A percentile compares a stretch with the other conserved stretches of the same genome.
These are phyloP conservation scores for Yamadazyma diospyri DNA, from an alignment of 1,139 yeast species.

Conservation along the genomic window DNA sequence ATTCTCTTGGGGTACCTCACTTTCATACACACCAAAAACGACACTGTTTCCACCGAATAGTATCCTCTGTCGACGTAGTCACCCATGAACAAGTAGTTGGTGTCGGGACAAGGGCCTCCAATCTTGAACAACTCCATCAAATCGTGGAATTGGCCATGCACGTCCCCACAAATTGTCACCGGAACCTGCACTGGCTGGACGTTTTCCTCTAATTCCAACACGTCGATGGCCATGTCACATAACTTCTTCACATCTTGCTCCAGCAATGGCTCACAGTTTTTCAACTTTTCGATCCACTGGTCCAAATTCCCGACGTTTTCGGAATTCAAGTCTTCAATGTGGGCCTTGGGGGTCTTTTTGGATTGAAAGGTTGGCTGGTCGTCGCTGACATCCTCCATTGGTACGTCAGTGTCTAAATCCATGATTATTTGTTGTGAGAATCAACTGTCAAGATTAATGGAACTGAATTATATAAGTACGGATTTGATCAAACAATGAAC, in stretches of 20 bases:
- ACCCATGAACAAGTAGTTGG: slow-evolving; percentile 81
- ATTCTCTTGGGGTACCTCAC: slow-evolving; percentile 91
- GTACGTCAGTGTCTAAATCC: slow-evolving; percentile 69
- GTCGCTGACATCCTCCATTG: slow-evolving; percentile 67
- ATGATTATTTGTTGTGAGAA: slow-evolving; percentile 20
- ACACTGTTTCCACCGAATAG: slow-evolving; percentile 87
- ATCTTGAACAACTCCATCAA: slow-evolving; percentile 85
- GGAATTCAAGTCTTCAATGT: slow-evolving; percentile 22
- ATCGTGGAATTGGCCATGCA: slow-evolving; percentile 97
- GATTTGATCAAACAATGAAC: not conserved
- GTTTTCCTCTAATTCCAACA: slow-evolving; percentile 85
- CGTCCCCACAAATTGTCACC: slow-evolving; percentile 95
- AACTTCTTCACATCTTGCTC: slow-evolving; percentile 80
- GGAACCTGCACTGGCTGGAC: slow-evolving; percentile 95
- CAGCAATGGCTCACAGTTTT: slow-evolving; percentile 77
- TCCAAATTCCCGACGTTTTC: slow-evolving; percentile 66
- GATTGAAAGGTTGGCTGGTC: slow-evolving; percentile 30
- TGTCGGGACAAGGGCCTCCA: slow-evolving; percentile 87
- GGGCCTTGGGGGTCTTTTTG: slow-evolving; percentile 9
- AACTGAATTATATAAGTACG: not conserved
- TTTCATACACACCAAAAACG: slow-evolving; percentile 87
- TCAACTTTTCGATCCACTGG: slow-evolving; percentile 78
- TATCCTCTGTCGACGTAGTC: slow-evolving; percentile 98
- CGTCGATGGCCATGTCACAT: slow-evolving; percentile 89
- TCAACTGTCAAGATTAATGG: not conserved